phyloP scores from a whole-genome alignment of 2,329 filamentous ascomycete species.

The Pseudocercospora musae region DNA sequence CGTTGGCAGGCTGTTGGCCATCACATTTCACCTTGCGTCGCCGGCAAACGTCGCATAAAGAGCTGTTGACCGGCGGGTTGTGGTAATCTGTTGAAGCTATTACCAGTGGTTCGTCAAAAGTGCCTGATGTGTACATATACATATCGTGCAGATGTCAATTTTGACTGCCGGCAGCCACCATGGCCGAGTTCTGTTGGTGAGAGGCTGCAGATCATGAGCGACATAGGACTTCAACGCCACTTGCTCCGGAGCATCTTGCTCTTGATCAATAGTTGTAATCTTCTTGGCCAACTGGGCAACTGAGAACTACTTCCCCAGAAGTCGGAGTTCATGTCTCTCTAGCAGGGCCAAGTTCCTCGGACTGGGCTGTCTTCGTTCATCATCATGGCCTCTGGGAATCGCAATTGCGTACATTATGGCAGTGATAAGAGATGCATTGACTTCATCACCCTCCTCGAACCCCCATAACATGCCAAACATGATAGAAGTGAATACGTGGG shows the following conservation, averaged over 20 bases:
- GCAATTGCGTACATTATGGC: too few relatives aligned
- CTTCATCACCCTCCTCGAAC: too few relatives aligned
- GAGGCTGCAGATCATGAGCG: background rate
- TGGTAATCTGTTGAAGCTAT: background rate
- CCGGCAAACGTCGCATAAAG: conserved; percentile 10
- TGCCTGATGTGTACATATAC: too few relatives aligned
- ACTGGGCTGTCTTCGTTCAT: background rate
- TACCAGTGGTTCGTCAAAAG: background rate
- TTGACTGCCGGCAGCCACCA: background rate
- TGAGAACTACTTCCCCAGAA: background rate
- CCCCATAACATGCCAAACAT: too few relatives aligned
- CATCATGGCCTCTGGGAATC: too few relatives aligned
- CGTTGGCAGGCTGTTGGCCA: conserved; percentile 8
- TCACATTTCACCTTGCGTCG: conserved; percentile 9
- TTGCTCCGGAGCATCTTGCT: background rate
- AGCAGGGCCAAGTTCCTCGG: too few relatives aligned
- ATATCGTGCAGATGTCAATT: background rate
- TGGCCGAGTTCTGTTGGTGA: background rate
- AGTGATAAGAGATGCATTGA: too few relatives aligned
- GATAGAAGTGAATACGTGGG: background rate
- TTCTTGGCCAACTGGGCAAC: background rate
- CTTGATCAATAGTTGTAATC: background rate
- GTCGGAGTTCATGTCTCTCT: background rate
- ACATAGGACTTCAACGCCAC: too few relatives aligned
- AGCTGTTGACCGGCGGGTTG: background rate